Evolutionary conservation across 768 basidiomycete species (phyloP), one percentile per base, ranked within the genome.

Genomic region (Chalciporus piperatus): DNA sequence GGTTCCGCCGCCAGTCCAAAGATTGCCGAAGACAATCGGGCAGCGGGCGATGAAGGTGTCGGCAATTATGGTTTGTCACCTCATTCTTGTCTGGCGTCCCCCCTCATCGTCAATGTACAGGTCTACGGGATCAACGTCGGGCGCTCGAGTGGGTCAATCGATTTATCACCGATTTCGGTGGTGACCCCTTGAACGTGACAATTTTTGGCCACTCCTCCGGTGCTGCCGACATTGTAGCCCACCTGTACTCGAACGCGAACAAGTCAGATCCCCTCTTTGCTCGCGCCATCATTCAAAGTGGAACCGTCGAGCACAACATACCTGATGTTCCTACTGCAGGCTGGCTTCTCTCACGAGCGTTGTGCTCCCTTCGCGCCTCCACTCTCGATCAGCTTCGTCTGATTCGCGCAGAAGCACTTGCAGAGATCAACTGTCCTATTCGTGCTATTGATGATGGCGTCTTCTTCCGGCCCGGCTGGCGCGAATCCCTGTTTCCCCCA

Each of bases 261-360:
- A 76, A 83, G 33, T 65, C 67, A 2, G 63, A 68, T 3, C 87
- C 85, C 16, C 64, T 89, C 25, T 89, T 90, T 69, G 73, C 81
- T 51, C 87, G 87, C 12, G 84, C 85, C 10, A 85, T 91, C 58
- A 69, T 87, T n/a, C 89, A 91, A 63, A 87, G 84, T 47, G 78
- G 84, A 6, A 71, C 85, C 30, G 67, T 87, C 50, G 84, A 89
- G 20, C 73, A 77, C 49, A 81, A 75, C 52, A 66, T 87, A 6
- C 85, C 86, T 0, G 78, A 81, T 58, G 73, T 85, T 19, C 67
- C 73, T 19, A 73, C 74, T 32, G 84, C 83, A 4, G 85, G 85
- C 19, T 85, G 81, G 75, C 81, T 85, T 41, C 75, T 91, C 40
- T 83, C 81, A 12, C 77, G 84, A 19, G 70, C 83, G 28, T 78